Conservation (phyloP, 1,284 basidiomycete species). For the Sanghuangporus sanghuang region DNA sequence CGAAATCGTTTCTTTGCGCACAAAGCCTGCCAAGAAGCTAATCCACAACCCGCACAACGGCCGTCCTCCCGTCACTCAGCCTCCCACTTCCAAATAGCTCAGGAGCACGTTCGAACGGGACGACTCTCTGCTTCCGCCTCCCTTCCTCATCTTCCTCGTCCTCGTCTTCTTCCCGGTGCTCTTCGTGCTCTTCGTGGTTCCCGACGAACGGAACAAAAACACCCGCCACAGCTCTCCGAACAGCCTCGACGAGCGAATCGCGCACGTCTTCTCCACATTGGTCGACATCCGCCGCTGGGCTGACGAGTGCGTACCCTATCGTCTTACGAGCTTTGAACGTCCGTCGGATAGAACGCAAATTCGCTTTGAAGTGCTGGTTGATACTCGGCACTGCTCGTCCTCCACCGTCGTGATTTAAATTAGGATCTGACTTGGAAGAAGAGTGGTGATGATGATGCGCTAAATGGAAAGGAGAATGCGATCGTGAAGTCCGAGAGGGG, state of each 20-base stretch:
- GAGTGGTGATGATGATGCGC: not conserved
- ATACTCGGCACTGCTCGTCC: conserved; percentile 52
- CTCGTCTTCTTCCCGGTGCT: not conserved
- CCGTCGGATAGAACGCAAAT: conserved; percentile 54
- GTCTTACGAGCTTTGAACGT: conserved; percentile 7
- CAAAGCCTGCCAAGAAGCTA: not conserved
- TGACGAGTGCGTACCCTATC: conserved; percentile 27
- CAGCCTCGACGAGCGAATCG: conserved; percentile 23
- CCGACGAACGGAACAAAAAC: not conserved
- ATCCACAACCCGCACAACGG: conserved; percentile 14
- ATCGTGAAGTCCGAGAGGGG: not conserved
- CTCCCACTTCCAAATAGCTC: conserved; percentile 1
- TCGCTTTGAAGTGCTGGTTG: conserved; percentile 65
- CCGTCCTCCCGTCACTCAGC: conserved; percentile 10
- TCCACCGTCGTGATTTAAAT: not conserved
- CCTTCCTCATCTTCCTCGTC: not conserved
- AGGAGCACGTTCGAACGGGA: conserved; percentile 16
- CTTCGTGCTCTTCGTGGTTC: not conserved
- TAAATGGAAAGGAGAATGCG: not conserved
- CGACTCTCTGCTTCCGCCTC: not conserved
- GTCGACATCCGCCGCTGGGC: conserved; percentile 26
- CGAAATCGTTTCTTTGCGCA: not conserved
- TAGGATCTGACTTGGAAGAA: not conserved
- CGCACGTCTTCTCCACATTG: conserved; percentile 26
- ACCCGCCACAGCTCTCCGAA: conserved; percentile 14